A percentile compares a stretch with the other conserved stretches of the same genome.
phyloP scores from a whole-genome alignment of 371 early-diverging fungal genomes.

The Encephalitozoon hellem region DNA sequence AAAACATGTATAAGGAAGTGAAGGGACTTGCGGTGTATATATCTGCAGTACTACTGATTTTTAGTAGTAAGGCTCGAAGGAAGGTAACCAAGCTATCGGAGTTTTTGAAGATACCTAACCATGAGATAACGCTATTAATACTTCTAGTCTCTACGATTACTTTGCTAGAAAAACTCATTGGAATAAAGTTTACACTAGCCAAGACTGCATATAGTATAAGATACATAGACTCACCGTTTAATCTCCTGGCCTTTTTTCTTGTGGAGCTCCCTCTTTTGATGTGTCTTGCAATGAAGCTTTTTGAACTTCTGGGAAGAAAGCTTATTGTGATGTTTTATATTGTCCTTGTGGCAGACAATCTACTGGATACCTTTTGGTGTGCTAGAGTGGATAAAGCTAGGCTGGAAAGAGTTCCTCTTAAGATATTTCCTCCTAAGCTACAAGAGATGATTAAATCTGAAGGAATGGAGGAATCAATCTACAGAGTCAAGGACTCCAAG shows the following conservation, averaged over 20 bases:
- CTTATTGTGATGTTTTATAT: constrained; percentile 30
- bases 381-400: constrained; percentile 13
- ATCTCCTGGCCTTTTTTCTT: background rate
- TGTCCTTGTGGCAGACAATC: background rate
- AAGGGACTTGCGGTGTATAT: background rate
- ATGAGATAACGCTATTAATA: background rate
- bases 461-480: constrained; percentile 48
- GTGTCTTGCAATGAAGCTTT: background rate
- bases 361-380: constrained; percentile 5
- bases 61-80: background rate
- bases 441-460: constrained; percentile 38
- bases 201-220: background rate
- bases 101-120: background rate
- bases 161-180: background rate
- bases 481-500: constrained; percentile 18
- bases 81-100: background rate
- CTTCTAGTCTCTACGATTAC: background rate
- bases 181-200: background rate
- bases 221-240: background rate
- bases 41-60: background rate
- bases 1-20: background rate
- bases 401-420: constrained; percentile 32
- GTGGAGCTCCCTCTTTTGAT: background rate
- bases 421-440: constrained; percentile 39
- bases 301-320: constrained; percentile 8